phyloP scores from a whole-genome alignment of 441 rosid genomes.

The Geranium incanum region DNA sequence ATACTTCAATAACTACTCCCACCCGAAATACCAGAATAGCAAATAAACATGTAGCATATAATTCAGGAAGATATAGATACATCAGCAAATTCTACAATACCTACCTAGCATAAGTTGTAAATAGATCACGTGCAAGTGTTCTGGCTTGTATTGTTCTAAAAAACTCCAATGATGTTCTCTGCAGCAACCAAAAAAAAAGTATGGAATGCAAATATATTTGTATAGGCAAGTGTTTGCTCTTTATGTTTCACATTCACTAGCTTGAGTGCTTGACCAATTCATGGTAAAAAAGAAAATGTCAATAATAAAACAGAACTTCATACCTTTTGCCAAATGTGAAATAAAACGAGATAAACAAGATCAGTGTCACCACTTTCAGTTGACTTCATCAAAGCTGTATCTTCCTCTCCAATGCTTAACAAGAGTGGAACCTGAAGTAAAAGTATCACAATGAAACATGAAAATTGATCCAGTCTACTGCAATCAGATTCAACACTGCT shows the following conservation, averaged over 20 bases:
- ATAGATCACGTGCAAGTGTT: slow-evolving; percentile 76
- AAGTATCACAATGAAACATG: slow-evolving; percentile 3
- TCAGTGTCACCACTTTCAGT: slow-evolving; percentile 96
- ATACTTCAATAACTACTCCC: not conserved
- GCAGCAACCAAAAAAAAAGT: slow-evolving; percentile 28
- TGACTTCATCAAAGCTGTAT: slow-evolving; percentile 86
- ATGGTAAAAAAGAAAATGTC: not conserved
- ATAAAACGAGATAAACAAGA: slow-evolving; percentile 84
- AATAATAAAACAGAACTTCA: not conserved
- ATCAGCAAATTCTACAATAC: slow-evolving; percentile 8
- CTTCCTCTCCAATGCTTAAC: slow-evolving; percentile 94
- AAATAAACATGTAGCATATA: not conserved
- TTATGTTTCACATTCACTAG: slow-evolving; percentile 4
- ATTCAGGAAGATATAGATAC: not conserved
- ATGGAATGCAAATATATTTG: slow-evolving; percentile 7
- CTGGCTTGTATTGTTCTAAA: slow-evolving; percentile 86
- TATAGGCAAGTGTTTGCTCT: not conserved
- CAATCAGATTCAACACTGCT: not conserved
- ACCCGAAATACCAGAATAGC: not conserved
- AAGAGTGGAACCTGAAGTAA: slow-evolving; percentile 73
- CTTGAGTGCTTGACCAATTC: not conserved
- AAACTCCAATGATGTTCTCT: slow-evolving; percentile 80
- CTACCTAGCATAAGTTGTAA: slow-evolving; percentile 70
- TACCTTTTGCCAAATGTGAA: slow-evolving; percentile 95
- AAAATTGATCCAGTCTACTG: not conserved